Evolutionary conservation across 2,329 filamentous ascomycete species (phyloP), one percentile per base, ranked within the genome.

Genomic region (Byssothecium circinans): DNA sequence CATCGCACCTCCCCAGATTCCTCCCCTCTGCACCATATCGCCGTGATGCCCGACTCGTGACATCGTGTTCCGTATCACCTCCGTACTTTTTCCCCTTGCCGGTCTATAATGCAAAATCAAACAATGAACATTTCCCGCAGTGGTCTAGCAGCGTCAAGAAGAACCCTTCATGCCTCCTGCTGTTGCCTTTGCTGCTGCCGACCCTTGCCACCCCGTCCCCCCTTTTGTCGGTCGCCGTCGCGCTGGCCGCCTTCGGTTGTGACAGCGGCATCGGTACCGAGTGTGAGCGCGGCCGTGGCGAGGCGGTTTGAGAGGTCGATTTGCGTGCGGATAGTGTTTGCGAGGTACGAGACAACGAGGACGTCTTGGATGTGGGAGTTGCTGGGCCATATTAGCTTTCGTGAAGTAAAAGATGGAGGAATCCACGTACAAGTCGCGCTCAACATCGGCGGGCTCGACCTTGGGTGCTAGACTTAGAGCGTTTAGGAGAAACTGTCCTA

Each of bases 331-430:
- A 97, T 95, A 58, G 91, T 96, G 81, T 97, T 97, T 71, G 92
- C 90, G 57, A 97, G 82, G 78, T 97, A 97, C 20, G 91, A 95
- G 64, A 99, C 91, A 74, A 97, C 91, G 59, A 99, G 85, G 52
- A 99, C 91, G 73, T 99, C 94, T 79, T 99, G 94, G 74, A 99
- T 91, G 78, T 99, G 94, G 80, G 95, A 96, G 84, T 99, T 99
- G 84, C 81, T 84, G 68, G 11, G 3, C 32, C 29, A 19, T 40
- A 36, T 69, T 71, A 69, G 74, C 68, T 49, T 10, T 22, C 64
- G 14, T 19, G 15, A 8, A 8, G n/a, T 33, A 14, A 5, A 39
- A 17, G 12, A 29, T 8, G n/a, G 2, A 34, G 22, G 30, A 23
- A 18, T 15, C 5, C 57, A 79, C 81, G 41, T 79, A 84, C 81